phyloP scores from a whole-genome alignment of 2,329 filamentous ascomycete genomes.

The Zelopaecilomyces penicillatus region DNA sequence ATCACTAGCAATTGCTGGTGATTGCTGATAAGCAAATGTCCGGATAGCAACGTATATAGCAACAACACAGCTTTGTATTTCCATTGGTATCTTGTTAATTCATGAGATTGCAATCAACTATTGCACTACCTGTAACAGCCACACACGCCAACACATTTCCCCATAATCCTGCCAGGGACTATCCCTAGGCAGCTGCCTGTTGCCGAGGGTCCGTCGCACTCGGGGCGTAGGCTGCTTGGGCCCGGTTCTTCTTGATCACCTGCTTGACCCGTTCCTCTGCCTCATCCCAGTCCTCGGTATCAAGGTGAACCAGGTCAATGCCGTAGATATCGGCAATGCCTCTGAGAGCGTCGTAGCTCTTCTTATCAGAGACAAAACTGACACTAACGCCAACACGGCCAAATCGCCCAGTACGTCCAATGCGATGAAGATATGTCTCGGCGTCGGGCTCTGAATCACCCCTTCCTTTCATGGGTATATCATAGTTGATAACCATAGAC shows the following conservation, averaged over 20 bases:
- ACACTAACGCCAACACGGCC: slow-evolving; percentile 94
- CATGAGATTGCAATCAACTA: too few relatives aligned
- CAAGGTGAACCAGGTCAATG: slow-evolving; percentile 72
- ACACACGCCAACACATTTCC: slow-evolving; percentile 2
- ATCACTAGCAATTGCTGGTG: too few relatives aligned
- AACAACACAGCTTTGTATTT: slow-evolving; percentile 5
- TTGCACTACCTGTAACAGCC: too few relatives aligned
- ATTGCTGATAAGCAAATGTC: too few relatives aligned
- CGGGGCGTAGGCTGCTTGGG: slow-evolving; percentile 45
- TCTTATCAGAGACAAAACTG: slow-evolving; percentile 82
- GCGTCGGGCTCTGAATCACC: slow-evolving; percentile 79
- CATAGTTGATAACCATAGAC: slow-evolving; percentile 98
- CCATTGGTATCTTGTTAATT: slow-evolving; percentile 7
- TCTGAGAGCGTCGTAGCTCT: slow-evolving; percentile 70
- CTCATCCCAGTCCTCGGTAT: slow-evolving; percentile 82
- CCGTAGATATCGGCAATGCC: slow-evolving; percentile 74
- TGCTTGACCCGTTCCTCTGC: slow-evolving; percentile 77
- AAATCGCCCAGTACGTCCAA: slow-evolving; percentile 93
- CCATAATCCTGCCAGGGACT: slow-evolving; percentile 9
- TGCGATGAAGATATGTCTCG: slow-evolving; percentile 96
- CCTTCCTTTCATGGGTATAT: slow-evolving; percentile 66
- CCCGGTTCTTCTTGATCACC: slow-evolving; percentile 65
- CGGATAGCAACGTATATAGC: background rate
- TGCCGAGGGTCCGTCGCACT: slow-evolving; percentile 31
- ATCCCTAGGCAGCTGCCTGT: slow-evolving; percentile 21